Base-by-base conservation (phyloP, 1,284 basidiomycete genomes). In the Cryptococcus neoformans region DNA sequence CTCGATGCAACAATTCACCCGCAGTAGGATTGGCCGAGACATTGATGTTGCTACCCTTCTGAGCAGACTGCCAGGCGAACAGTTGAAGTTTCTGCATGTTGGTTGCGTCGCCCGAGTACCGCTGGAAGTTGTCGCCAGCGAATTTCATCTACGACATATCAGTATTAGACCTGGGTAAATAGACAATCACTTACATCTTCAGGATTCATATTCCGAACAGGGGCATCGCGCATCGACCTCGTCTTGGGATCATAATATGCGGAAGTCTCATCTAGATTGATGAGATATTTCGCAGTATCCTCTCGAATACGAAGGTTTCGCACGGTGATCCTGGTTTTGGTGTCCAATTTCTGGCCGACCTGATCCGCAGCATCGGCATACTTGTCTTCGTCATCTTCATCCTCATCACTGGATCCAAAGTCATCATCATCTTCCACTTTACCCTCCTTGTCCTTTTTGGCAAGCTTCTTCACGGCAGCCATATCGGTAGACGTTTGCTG, bases 191-290 rank as follows among this genome's bases (percentile, higher is more conserved):
- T 59, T 70, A 92, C 89, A 73, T 98, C 95, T 77, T 97, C 92
- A 10, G 90, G 81, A 2, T 85, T 80, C 38, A 91, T 80, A 64
- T 86, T 84, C 66, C 85, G 85, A 12, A 87, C 68, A 0, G 96
- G 95, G 41, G 95, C 94, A 71, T 99, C 95, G 76, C 96, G 89
- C 96, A 99, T 99, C 3, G 95, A 96, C 64, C 96, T 87, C 34
- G 96, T 99, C 81, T 99, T 99, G 50, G 96, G 96, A 72, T 99
- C 96, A 74, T 99, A 99, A 81, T 99, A 96, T 10, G 96, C 95
- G 67, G 90, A 94, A 1, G 92, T 87, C 4, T 90, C 88, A 76
- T 98, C 92, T 74, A 99, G 79, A 77, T 99, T 99, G 79, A 97
- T 89, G 67, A 99, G 85, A 69, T 99, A 99, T 78, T 99, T 99